Percentiles rank a stretch among this genome's conserved stretches.
These are phyloP conservation scores for Pezicula neosporulosa DNA, from an alignment of 2,329 filamentous ascomycete genomes.

Conservation along the genomic window DNA sequence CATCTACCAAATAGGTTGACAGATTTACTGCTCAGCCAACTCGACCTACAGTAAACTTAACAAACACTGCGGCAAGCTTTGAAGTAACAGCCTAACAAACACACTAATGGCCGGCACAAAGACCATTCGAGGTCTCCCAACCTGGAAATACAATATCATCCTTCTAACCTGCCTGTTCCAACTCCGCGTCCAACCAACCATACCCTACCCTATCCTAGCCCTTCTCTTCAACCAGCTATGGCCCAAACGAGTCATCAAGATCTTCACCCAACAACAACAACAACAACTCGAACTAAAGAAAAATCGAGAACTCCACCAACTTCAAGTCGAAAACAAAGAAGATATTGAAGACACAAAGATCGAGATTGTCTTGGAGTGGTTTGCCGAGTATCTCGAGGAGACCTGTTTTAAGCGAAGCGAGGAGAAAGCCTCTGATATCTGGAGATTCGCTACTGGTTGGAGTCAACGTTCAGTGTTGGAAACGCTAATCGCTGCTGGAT, in stretches of 20 bases:
- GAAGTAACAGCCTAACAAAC: background rate
- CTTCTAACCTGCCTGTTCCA: slow-evolving; percentile 16
- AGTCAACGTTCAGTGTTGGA: slow-evolving; percentile 49
- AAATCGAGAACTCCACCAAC: no score
- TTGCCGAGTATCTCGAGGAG: slow-evolving; percentile 6
- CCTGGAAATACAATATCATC: slow-evolving; percentile 12
- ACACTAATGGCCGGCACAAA: background rate
- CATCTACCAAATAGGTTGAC: no score
- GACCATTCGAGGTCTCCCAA: background rate
- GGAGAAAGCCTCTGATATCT: background rate
- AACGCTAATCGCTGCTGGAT: slow-evolving; percentile 46
- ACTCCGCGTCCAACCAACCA: slow-evolving; percentile 11
- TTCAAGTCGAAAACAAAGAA: background rate
- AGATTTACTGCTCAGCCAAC: no score
- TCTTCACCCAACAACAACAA: slow-evolving; percentile 2
- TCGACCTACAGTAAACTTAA: slow-evolving; percentile 7
- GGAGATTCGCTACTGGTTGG: slow-evolving; percentile 8
- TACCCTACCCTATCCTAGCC: slow-evolving; percentile 13
- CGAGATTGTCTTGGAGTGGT: slow-evolving; percentile 4
- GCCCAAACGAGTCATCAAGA: background rate
- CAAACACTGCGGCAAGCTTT: slow-evolving; percentile 4
- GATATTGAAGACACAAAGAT: background rate
- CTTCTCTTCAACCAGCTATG: slow-evolving; percentile 2
- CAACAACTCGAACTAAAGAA: no score
- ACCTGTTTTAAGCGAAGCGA: slow-evolving; percentile 3